These are phyloP conservation scores for Micractinium conductrix DNA, from an alignment of 139 green algal species.

Conservation along the genomic window DNA sequence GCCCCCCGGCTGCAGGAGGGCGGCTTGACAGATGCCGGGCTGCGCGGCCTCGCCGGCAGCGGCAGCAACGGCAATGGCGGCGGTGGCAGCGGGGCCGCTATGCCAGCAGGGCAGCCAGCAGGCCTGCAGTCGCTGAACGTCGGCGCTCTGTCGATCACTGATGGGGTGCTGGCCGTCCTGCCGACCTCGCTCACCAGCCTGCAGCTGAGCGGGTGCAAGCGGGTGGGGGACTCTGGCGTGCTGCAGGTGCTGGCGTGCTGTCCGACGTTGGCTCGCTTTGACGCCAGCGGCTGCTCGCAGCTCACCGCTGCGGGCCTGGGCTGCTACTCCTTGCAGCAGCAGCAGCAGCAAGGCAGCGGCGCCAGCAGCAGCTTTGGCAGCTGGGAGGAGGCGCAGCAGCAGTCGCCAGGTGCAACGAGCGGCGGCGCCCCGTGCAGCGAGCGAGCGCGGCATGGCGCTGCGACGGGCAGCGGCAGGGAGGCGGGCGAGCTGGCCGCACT, in stretches of 20 bases:
- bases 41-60: slow-evolving; percentile 1
- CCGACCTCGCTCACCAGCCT: not conserved
- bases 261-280: not conserved
- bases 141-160: not conserved
- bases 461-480: no score
- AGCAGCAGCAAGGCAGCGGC: not conserved
- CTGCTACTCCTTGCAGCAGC: not conserved
- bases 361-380: not conserved
- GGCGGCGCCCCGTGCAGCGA: not conserved
- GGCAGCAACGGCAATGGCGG: not conserved
- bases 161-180: not conserved
- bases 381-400: not conserved
- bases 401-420: not conserved
- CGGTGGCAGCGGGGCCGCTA: not conserved
- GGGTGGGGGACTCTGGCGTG: slow-evolving; percentile 6
- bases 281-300: slow-evolving; percentile 20
- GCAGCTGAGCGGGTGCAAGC: slow-evolving; percentile 23
- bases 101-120: not conserved
- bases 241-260: slow-evolving; percentile 21
- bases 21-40: not conserved
- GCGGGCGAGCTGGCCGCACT: no score
- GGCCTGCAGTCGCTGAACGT: not conserved
- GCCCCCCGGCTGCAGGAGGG: slow-evolving; percentile 6
- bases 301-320: slow-evolving; percentile 14
- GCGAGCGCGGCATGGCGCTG: no score